Evolutionary conservation across 768 basidiomycete genomes (phyloP), one percentile per base, ranked within the genome.

Genomic region (Tephrocybe sp.): DNA sequence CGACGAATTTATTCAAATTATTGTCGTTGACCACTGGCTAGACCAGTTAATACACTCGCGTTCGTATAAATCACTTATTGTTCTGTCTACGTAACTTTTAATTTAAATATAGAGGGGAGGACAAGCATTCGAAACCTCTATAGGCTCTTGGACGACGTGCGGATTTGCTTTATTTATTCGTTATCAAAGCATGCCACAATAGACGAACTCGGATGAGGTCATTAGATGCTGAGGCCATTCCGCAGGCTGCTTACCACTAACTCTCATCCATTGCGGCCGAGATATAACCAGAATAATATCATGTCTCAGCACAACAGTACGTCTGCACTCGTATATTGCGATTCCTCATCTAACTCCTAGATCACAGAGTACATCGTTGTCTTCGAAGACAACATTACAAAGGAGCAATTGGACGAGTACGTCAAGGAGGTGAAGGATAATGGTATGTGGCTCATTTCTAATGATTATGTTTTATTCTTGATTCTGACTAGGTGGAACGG

Each of bases 311-410:
- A 44, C 3, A 18, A 16, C 2, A 38, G 49, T 51, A 26, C 42
- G 49, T 39, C 25, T n/a, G 28, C 6, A 30, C 28, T 30, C 28
- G 12, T 30, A 16, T 24, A 34, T n/a, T 25, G 35, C 21, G 15
- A 28, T 21, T 35, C 7, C 28, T 30, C 25, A 27, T 26, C 25
- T n/a, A 12, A 15, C 19, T 32, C 16, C 26, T 41, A 27, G 16
- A 30, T 30, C 28, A 19, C 49, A 83, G 80, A 65, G 54, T 82
- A 72, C 58, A 82, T 83, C 46, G 73, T 84, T 34, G 70, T 79
- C 6, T 83, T 84, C 69, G 82, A 81, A 62, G 62, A 74, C 2
- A 37, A 48, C 22, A 78, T 70, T 32, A 60, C 73, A 22, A 42
- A 65, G 30, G 73, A 70, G 8, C 60, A 73, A 44, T 69, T 83